These are phyloP conservation scores for Hippophae tibetana DNA, from an alignment of 306 rosid genomes.

Conservation along the genomic window DNA sequence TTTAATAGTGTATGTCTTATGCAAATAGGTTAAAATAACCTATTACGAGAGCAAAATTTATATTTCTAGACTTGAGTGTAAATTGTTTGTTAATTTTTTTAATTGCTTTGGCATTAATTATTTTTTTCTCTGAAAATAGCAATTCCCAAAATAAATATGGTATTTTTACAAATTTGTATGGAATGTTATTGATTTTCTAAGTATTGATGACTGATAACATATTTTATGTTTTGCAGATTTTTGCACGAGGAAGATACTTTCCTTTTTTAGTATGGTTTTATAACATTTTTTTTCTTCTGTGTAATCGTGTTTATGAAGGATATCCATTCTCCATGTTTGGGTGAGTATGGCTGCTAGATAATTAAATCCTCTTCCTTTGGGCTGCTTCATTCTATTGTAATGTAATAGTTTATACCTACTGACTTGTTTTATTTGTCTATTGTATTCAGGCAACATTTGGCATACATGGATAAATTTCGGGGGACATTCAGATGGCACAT, in stretches of 20 bases:
- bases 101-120: no score
- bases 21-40: no score
- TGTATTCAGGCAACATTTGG: constrained; percentile 51
- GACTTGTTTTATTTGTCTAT: constrained; percentile 15
- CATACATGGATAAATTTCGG: constrained; percentile 63
- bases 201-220: constrained; percentile 13
- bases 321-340: constrained; percentile 71
- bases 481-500: constrained; percentile 97
- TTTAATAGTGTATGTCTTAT: no score
- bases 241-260: constrained; percentile 60
- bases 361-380: constrained; percentile 5
- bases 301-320: constrained; percentile 85
- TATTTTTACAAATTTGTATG: no score
- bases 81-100: no score
- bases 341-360: constrained; percentile 46
- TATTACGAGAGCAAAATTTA: no score
- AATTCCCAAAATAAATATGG: no score
- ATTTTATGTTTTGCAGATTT: constrained; percentile 40
- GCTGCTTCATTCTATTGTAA: constrained; percentile 8
- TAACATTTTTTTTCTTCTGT: constrained; percentile 75
- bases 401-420: constrained; percentile 13
- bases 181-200: not conserved
- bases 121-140: no score
- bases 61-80: no score
- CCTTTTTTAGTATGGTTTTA: constrained; percentile 61